Conservation (phyloP, 805 yeast genomes). For the Metschnikowia bowlesiae region DNA sequence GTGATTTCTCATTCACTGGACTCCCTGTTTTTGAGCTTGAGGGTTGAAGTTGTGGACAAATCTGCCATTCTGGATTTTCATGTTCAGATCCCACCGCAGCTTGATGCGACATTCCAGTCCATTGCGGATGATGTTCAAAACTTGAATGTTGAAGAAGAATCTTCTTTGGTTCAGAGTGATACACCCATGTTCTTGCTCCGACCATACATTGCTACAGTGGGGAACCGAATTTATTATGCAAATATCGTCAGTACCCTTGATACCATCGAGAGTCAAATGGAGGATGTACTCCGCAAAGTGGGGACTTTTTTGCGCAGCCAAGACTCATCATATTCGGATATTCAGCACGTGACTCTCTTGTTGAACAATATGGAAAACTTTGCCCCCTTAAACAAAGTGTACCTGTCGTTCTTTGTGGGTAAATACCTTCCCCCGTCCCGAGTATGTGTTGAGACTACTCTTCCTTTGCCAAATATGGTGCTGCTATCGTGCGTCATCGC, state of each 20-base stretch:
- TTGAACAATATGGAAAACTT: constrained; percentile 65
- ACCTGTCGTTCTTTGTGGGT: constrained; percentile 49
- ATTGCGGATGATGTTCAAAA: background rate
- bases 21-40: constrained; percentile 61
- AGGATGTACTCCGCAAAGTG: constrained; percentile 47
- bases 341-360: constrained; percentile 58
- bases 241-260: constrained; percentile 22
- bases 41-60: constrained; percentile 46
- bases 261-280: constrained; percentile 37
- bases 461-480: constrained; percentile 36
- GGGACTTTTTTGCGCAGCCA: constrained; percentile 25
- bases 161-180: background rate
- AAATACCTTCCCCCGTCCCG: constrained; percentile 81
- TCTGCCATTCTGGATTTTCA: constrained; percentile 12
- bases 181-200: background rate
- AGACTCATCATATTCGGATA: constrained; percentile 37
- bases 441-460: constrained; percentile 66
- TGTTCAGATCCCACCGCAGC: constrained; percentile 2
- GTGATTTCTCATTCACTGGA: constrained; percentile 55
- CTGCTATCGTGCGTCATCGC: constrained; percentile 61
- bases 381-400: constrained; percentile 54
- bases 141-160: background rate
- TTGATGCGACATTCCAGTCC: constrained; percentile 10
- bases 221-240: constrained; percentile 23
- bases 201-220: background rate